These are phyloP conservation scores for Coffea eugenioides DNA, from an alignment of 257 asterid species.

Conservation along the genomic window DNA sequence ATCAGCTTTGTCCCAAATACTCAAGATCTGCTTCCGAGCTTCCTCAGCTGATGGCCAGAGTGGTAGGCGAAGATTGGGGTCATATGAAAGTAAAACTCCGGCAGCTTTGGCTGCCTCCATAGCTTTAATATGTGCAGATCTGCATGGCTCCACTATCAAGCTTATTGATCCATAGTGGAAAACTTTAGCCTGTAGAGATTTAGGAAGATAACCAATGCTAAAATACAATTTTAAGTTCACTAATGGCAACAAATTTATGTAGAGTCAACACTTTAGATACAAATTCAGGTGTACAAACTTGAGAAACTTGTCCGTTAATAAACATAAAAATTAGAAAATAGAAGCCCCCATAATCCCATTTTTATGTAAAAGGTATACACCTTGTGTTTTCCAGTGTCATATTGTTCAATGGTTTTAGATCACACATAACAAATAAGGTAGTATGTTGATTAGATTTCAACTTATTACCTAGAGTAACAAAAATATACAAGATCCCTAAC, in stretches of 20 bases:
- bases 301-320: not conserved
- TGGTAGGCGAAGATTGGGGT: conserved; percentile 84
- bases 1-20: conserved; percentile 89
- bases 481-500: too few relatives aligned
- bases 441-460: too few relatives aligned
- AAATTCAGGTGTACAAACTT: not conserved
- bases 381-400: not conserved
- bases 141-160: conserved; percentile 94
- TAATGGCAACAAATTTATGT: not conserved
- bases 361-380: not conserved
- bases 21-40: conserved; percentile 79
- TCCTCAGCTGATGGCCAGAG: conserved; percentile 81
- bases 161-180: conserved; percentile 94
- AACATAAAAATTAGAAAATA: too few relatives aligned
- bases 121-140: conserved; percentile 93
- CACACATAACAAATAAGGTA: not conserved
- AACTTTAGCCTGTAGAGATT: conserved; percentile 63
- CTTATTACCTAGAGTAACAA: not conserved
- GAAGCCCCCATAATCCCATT: not conserved
- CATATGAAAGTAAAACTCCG: conserved; percentile 89
- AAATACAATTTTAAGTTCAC: not conserved
- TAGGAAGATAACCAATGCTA: not conserved
- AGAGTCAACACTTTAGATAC: not conserved
- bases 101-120: conserved; percentile 89
- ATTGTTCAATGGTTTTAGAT: too few relatives aligned